Conservation (phyloP, 306 rosid species). For the Prunus dulcis region DNA sequence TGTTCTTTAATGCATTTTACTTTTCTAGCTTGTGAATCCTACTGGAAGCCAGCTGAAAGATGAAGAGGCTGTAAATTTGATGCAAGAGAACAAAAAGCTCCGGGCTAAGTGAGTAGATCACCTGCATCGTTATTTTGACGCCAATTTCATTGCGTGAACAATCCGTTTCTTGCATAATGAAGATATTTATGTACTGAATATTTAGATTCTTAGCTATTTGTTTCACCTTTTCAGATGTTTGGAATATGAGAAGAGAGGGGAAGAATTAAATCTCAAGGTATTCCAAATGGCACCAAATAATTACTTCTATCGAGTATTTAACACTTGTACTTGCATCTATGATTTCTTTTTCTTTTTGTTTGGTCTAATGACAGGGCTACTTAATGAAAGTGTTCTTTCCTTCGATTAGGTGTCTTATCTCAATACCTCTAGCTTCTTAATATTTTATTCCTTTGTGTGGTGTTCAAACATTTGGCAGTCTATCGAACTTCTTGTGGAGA, state of each 20-base stretch:
- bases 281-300: conserved; percentile 1
- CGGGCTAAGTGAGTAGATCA: conserved; percentile 52
- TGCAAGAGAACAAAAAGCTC: conserved; percentile 59
- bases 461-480: too few species aligned
- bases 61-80: conserved; percentile 43
- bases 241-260: conserved; percentile 48
- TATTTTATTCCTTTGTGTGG: too few species aligned
- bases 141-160: not conserved
- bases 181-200: not conserved
- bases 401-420: not conserved
- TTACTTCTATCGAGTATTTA: not conserved
- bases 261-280: conserved; percentile 67
- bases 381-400: too few species aligned
- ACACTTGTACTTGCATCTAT: not conserved
- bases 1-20: not conserved
- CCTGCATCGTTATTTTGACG: not conserved
- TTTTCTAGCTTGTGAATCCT: conserved; percentile 33
- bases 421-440: not conserved
- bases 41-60: conserved; percentile 28
- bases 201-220: conserved; percentile 1
- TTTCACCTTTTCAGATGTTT: conserved; percentile 47
- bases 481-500: too few species aligned
- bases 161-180: not conserved
- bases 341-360: not conserved
- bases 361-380: too few species aligned